A percentile compares a stretch with the other conserved stretches of the same genome.
Conservation (phyloP, 176 grass and related monocot genomes). For the Pontederia crassipes region DNA sequence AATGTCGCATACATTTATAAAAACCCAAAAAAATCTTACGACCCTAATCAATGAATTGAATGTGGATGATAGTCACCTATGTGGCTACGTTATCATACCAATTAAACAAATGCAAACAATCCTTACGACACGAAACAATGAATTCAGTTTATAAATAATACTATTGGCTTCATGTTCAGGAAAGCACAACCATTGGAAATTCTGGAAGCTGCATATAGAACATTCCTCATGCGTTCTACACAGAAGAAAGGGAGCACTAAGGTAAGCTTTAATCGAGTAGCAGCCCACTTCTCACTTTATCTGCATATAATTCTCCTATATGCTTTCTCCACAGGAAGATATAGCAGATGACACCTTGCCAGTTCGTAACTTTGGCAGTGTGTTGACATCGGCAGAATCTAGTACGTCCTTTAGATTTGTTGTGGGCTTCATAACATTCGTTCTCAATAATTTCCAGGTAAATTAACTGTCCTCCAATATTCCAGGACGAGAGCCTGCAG, state of each 20-base stretch:
- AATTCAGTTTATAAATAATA: neutral
- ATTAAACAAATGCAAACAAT: no score
- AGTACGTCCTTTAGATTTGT: conserved; percentile 26
- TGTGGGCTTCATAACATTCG: neutral
- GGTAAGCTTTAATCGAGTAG: conserved; percentile 23
- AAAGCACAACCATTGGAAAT: conserved; percentile 65
- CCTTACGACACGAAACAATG: no score
- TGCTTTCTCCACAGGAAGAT: conserved; percentile 41
- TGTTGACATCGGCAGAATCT: conserved; percentile 33
- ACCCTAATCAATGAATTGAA: no score
- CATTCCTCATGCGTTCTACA: conserved; percentile 55
- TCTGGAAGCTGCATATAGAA: conserved; percentile 55
- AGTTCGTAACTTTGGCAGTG: conserved; percentile 57
- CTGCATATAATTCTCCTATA: neutral
- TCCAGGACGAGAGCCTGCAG: conserved; percentile 39
- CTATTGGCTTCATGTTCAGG: conserved; percentile 22
- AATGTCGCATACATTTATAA: no score
- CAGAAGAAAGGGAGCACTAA: conserved; percentile 42
- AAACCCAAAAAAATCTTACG: no score
- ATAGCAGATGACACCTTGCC: conserved; percentile 22
- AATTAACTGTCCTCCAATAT: conserved; percentile 23
- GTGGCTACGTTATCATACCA: no score
- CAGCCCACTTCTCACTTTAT: neutral
- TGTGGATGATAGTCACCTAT: no score
- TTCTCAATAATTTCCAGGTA: conserved; percentile 2